A percentile compares a stretch with the other conserved stretches of the same genome.
phyloP scores from a whole-genome alignment of 495 filamentous ascomycete genomes.

The Thozetella sp. region DNA sequence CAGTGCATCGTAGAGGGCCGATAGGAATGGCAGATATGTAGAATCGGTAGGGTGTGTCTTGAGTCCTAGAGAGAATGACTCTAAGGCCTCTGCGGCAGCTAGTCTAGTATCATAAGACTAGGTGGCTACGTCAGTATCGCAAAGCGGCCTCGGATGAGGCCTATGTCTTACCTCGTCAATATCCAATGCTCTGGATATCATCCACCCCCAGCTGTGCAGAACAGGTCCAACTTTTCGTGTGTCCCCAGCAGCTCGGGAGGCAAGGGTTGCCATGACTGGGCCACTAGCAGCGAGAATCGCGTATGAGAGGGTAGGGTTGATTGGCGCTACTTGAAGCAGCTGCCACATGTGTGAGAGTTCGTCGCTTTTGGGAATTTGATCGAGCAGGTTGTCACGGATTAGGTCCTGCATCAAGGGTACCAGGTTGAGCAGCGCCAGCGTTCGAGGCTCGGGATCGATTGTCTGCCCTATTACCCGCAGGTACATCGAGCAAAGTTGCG shows the following conservation, averaged over 20 bases:
- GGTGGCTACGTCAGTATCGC: not conserved
- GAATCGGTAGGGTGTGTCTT: not conserved
- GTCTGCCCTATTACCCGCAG: slow-evolving; percentile 18
- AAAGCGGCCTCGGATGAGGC: not conserved
- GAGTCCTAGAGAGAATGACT: slow-evolving; percentile 26
- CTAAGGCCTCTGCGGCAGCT: slow-evolving; percentile 49
- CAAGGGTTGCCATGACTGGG: slow-evolving; percentile 32
- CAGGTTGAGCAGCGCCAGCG: slow-evolving; percentile 34
- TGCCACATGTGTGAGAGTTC: slow-evolving; percentile 25
- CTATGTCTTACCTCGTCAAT: slow-evolving; percentile 41
- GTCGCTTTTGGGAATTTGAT: slow-evolving; percentile 18
- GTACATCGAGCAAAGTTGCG: slow-evolving; percentile 23
- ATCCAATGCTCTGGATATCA: slow-evolving; percentile 41
- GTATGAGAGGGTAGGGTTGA: slow-evolving; percentile 43
- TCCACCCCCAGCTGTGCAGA: slow-evolving; percentile 38
- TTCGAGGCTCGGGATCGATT: slow-evolving; percentile 32
- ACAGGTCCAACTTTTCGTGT: slow-evolving; percentile 14
- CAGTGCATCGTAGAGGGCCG: slow-evolving; percentile 56
- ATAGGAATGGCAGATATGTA: slow-evolving; percentile 44
- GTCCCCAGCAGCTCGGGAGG: slow-evolving; percentile 2
- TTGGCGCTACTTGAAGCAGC: slow-evolving; percentile 26
- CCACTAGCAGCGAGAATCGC: slow-evolving; percentile 47
- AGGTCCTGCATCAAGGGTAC: slow-evolving; percentile 27
- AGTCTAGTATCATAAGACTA: slow-evolving; percentile 69
- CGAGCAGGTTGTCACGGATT: slow-evolving; percentile 8